Evolutionary conservation across 331 rosid genomes (phyloP), one percentile per base, ranked within the genome.

Genomic region (Quercus phellos): DNA sequence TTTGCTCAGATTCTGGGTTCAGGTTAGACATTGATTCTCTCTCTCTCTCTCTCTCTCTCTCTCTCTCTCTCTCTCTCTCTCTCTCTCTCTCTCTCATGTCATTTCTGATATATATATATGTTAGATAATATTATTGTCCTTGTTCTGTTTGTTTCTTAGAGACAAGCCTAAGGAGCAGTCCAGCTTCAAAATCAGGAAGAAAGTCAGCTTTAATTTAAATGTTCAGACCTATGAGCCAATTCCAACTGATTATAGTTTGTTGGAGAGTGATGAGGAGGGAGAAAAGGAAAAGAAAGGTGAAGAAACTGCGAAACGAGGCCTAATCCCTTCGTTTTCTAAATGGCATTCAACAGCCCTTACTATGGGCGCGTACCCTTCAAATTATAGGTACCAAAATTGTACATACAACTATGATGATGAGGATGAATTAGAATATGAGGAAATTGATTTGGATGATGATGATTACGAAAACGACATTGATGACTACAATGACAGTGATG

Each of bases 151-250:
- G 55, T 77, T 74, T 80, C 77, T 79, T 27, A 91, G 96, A 81
- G 86, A 83, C 46, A 82, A 82, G 78, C 32, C 77, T 0, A 91
- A 84, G 88, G 94, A 89, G 89, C 76, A 82, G 84, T 79, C 78
- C 27, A 56, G 84, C 73, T 74, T 77, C 30, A 90, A 88, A 79
- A 74, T 70, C 87, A 87, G 86, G 72, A 94, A 95, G 90, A 95
- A 95, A 85, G 99, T 95, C 54, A 89, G 90, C 77, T 95, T 95
- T 79, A 91, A 95, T 90, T 84, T 89, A 79, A 89, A 92, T 79
- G 89, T 95, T 70, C 87, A 95, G 84, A 84, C 89, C 27, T 91
- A 84, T 77, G 99, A 95, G 84, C 92, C 92, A 68, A 58, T 91
- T 77, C 85, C 90, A 12, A 84, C 76, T 29, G 84, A 82, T 73